Base-by-base conservation (phyloP, 495 filamentous ascomycete genomes). In the Bryoglossum gracile region DNA sequence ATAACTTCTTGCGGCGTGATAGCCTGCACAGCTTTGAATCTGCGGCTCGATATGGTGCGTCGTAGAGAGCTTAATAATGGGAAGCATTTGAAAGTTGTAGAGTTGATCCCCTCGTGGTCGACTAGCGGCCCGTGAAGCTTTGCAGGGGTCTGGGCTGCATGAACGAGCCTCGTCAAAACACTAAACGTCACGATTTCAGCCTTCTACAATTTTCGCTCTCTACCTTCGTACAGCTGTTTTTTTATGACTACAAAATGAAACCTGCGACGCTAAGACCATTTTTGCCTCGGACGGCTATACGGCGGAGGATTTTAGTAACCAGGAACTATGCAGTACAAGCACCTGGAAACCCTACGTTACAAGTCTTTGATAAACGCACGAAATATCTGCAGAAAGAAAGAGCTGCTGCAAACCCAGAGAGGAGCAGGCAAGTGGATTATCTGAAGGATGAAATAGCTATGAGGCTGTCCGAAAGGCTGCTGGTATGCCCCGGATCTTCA, bases 341-440 rank as follows among this genome's bases (percentile, higher is more conserved):
- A 22, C 73, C 87, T 4, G 84, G 86, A 36, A 77, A 78, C 16
- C 85, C 89, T 30, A 73, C 80, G 43, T 75, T 90, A 47, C 80
- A 96, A 58, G 85, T 99, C 66, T 99, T 99, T 83, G 90, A 92
- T 66, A 77, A 81, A 38, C 75, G 77, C 41, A 77, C 79, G 14
- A 99, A 99, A 72, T 86, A 83, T 64, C 69, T 92, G 18, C 94
- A 99, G 61, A 89, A 86, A 59, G 88, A 96, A 64, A 81, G 92
- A 19, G 83, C 90, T 8, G 89, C 86, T 4, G 59, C 64, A 25
- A 71, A 94, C 62, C 72, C 77, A 26, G 78, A 87, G 53, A 61
- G 67, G 36, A 89, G 89, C 60, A 74, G 89, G 8, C 77, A 82
- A 51, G 82, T 85, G 28, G 94, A 96, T 65, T 96, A 96, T 63